phyloP scores from a whole-genome alignment of 768 basidiomycete species.

The Boletus subparvulus region DNA sequence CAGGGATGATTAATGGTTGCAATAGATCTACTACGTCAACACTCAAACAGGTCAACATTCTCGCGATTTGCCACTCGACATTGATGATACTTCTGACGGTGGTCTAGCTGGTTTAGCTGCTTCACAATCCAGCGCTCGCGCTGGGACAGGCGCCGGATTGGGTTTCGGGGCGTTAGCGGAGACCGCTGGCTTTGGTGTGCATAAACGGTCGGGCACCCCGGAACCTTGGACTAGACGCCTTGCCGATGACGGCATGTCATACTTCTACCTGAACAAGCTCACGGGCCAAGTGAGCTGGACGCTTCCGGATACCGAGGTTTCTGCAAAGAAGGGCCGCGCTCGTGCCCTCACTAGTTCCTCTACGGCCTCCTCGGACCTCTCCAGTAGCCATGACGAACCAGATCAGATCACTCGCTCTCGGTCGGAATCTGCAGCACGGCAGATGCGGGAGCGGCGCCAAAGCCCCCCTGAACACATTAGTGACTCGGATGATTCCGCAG shows the following conservation, averaged over 20 bases:
- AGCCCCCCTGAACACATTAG: conserved; percentile 49
- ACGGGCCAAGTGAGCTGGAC: conserved; percentile 72
- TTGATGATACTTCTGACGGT: conserved; percentile 61
- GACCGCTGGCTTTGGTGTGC: conserved; percentile 60
- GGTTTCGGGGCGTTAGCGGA: conserved; percentile 42
- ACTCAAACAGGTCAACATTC: conserved; percentile 82
- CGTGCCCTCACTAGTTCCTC: conserved; percentile 36
- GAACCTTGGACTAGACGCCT: conserved; percentile 83
- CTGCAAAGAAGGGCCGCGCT: conserved; percentile 30
- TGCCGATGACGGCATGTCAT: conserved; percentile 79
- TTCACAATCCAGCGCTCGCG: conserved; percentile 56
- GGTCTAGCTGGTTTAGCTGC: conserved; percentile 58
- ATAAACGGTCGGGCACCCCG: conserved; percentile 58
- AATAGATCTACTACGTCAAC: conserved; percentile 92
- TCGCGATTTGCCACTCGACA: conserved; percentile 78
- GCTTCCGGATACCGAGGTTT: conserved; percentile 47
- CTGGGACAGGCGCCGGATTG: conserved; percentile 52
- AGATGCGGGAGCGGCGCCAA: conserved; percentile 29
- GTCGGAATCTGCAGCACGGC: conserved; percentile 37
- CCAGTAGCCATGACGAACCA: conserved; percentile 23
- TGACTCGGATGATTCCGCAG: conserved; percentile 77
- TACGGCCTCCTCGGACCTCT: conserved; percentile 32
- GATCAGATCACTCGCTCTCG: conserved; percentile 28
- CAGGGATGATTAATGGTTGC: not conserved
- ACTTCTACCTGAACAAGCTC: conserved; percentile 73